Base-by-base conservation (phyloP, 257 asterid genomes). In the Nicotiana paniculata region DNA sequence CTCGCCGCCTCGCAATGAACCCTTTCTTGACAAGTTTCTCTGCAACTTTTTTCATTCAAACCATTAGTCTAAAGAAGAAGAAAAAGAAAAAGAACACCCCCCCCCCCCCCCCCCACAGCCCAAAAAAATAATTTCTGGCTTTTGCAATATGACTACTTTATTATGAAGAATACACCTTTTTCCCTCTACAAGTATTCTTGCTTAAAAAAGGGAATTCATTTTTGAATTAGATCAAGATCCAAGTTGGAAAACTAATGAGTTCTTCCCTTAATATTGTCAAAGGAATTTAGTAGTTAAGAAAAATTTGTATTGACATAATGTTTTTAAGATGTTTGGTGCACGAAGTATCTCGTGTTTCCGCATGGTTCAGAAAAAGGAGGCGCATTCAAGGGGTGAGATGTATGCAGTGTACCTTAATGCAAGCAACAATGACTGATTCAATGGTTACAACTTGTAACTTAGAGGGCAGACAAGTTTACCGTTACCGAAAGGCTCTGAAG, bases 11-110 rank as follows among this genome's bases (percentile, higher is more conserved):
- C 92, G 88, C 70, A 16, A 69, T 30, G 91, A 86, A 83, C 90
- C 93, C 80, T 92, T 90, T 83, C 97, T 90, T 16, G 98, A 90
- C 83, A 92, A 90, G 74, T 82, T 92, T 86, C 94, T 91, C 96
- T 93, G 98, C 92, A 93, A 83, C 89, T 91, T 88, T 81, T 75
- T 74, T 26, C 39, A 32, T 61, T 79, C 86, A 67, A 79, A 79
- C 3, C 77, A 77, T 80, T 32, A 86, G 15, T 43, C 0, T 8
- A 43, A 43, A 43, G 48, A 43, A 43, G 11, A 43, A 7, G 0
- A 43, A 5, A 39, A 5, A 37, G 1, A 6, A 37, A 6, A 37
- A 37, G 6, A 35, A 35, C 1, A 35, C 24, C 24, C 24, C 24
- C 24, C 24, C 0, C 24, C 24, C 24, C 24, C 24, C 24, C 24